A percentile compares a stretch with the other conserved stretches of the same genome.
phyloP scores from a whole-genome alignment of 805 yeast species.

The Clavispora santaluciae region DNA sequence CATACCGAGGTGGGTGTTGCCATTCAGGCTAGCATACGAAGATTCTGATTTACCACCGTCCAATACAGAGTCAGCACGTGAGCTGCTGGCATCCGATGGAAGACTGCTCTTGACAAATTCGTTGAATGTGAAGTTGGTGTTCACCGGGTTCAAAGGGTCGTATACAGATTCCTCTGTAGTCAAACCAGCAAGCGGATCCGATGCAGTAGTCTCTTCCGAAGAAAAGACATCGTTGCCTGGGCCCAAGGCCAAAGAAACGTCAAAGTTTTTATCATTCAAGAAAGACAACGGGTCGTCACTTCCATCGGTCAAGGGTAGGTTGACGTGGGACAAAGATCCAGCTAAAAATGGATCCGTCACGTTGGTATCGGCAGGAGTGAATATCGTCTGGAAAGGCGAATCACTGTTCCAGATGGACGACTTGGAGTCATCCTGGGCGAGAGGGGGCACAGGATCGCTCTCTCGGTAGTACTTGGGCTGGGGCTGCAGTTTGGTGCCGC shows the following conservation, averaged over 20 bases:
- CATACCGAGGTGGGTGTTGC: slow-evolving; percentile 10
- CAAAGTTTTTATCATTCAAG: slow-evolving; percentile 47
- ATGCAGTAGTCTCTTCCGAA: slow-evolving; percentile 14
- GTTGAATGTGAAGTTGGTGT: slow-evolving; percentile 32
- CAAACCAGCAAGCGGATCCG: slow-evolving; percentile 38
- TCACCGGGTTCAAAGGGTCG: slow-evolving; percentile 42
- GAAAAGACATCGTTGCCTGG: slow-evolving; percentile 12
- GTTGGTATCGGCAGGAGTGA: slow-evolving; percentile 14
- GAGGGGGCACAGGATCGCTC: slow-evolving; percentile 6
- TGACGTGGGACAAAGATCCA: slow-evolving; percentile 5
- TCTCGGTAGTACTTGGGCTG: slow-evolving; percentile 44
- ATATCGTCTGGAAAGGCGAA: slow-evolving; percentile 12
- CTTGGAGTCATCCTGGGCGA: slow-evolving; percentile 2
- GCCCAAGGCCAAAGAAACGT: slow-evolving; percentile 49
- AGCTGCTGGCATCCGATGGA: slow-evolving; percentile 19
- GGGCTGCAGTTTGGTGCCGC: slow-evolving; percentile 73
- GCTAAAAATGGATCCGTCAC: slow-evolving; percentile 17
- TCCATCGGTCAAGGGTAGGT: slow-evolving; percentile 2
- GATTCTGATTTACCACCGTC: slow-evolving; percentile 11
- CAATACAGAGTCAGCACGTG: slow-evolving; percentile 10
- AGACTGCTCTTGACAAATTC: slow-evolving; percentile 32
- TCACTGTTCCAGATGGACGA: slow-evolving; percentile 4
- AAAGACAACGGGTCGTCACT: slow-evolving; percentile 42
- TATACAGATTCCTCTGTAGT: slow-evolving; percentile 54
- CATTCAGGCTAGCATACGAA: slow-evolving; percentile 14